These are phyloP conservation scores for Pyropia yezoensis DNA, from an alignment of 23 red algal species.

Conservation along the genomic window DNA sequence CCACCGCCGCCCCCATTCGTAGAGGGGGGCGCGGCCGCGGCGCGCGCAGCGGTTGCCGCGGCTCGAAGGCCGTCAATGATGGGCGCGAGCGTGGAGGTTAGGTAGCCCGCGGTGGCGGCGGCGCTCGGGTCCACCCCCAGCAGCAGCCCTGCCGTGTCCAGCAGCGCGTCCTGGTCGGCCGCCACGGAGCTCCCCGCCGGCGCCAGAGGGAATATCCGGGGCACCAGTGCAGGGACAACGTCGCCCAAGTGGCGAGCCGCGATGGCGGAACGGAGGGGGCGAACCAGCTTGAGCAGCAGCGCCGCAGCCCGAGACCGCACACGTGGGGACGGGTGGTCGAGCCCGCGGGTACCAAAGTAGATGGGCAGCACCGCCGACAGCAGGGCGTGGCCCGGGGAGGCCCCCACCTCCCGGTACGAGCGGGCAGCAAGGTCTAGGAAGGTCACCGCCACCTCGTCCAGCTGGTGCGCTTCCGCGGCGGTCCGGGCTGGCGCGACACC, in stretches of 20 bases:
- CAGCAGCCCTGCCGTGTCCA: conserved; percentile 48
- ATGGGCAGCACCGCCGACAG: conserved; percentile 32
- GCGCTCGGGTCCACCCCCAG: conserved; percentile 35
- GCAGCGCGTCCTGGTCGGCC: conserved; percentile 22
- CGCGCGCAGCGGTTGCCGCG: too few species aligned
- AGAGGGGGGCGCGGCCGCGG: too few species aligned
- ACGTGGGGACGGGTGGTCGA: conserved; percentile 17
- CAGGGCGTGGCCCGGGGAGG: conserved; percentile 5
- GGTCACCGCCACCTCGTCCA: conserved; percentile 32
- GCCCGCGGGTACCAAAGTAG: conserved; percentile 50
- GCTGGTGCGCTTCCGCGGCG: conserved; percentile 24
- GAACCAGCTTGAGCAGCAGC: conserved; percentile 41
- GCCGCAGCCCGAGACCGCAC: conserved; percentile 32
- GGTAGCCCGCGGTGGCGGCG: conserved; percentile 21
- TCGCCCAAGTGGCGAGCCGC: conserved; percentile 20
- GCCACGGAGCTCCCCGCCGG: not conserved
- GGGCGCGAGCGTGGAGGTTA: conserved; percentile 27
- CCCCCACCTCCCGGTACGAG: conserved; percentile 26
- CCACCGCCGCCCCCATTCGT: not conserved
- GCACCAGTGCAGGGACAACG: conserved; percentile 24
- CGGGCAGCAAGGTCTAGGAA: conserved; percentile 47
- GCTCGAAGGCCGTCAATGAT: conserved; percentile 29
- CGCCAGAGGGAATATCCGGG: conserved; percentile 28
- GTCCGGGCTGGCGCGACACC: too few species aligned
- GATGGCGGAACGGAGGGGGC: conserved; percentile 23